Conservation (phyloP, 768 basidiomycete genomes). For the Suillus bovinus region DNA sequence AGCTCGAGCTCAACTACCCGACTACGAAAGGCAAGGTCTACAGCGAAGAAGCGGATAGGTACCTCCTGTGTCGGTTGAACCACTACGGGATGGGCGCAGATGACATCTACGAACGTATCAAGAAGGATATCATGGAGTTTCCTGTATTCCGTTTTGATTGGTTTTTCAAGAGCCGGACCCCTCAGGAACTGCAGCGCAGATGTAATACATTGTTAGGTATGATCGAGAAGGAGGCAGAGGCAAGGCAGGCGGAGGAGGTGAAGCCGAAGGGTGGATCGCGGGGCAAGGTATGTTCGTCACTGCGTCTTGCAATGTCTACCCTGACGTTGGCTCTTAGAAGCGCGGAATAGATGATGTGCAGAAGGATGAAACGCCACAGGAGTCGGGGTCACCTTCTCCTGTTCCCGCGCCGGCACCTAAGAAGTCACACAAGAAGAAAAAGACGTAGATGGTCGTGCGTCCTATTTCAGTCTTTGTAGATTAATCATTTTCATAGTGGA, state of each 20-base stretch:
- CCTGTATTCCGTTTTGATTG: slow-evolving; percentile 97
- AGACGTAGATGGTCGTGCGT: slow-evolving; percentile 39
- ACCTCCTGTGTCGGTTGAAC: slow-evolving; percentile 85
- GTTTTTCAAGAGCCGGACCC: slow-evolving; percentile 95
- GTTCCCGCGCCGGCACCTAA: slow-evolving; percentile 50
- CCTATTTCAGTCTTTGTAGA: slow-evolving; percentile 1
- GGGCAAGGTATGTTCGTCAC: slow-evolving; percentile 55
- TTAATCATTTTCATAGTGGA: neutral
- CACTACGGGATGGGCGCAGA: slow-evolving; percentile 89
- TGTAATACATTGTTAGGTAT: slow-evolving; percentile 86
- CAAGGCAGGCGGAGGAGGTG: slow-evolving; percentile 64
- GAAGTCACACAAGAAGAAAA: slow-evolving; percentile 69
- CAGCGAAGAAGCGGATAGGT: slow-evolving; percentile 95
- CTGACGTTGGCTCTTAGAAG: slow-evolving; percentile 46
- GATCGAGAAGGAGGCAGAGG: slow-evolving; percentile 88
- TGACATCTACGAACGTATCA: slow-evolving; percentile 93
- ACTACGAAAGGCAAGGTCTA: slow-evolving; percentile 97
- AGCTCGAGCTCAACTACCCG: slow-evolving; percentile 93
- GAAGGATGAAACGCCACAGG: slow-evolving; percentile 45
- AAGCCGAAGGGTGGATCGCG: slow-evolving; percentile 56
- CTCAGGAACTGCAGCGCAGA: slow-evolving; percentile 84
- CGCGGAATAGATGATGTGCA: slow-evolving; percentile 70
- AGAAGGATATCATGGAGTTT: slow-evolving; percentile 95
- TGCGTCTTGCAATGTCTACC: slow-evolving; percentile 3
- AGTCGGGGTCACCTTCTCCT: slow-evolving; percentile 66